A percentile compares a stretch with the other conserved stretches of the same genome.
Evolutionary conservation across 2,329 filamentous ascomycete species (phyloP).

Genomic region (Hymenotorrendiella dingleyae): DNA sequence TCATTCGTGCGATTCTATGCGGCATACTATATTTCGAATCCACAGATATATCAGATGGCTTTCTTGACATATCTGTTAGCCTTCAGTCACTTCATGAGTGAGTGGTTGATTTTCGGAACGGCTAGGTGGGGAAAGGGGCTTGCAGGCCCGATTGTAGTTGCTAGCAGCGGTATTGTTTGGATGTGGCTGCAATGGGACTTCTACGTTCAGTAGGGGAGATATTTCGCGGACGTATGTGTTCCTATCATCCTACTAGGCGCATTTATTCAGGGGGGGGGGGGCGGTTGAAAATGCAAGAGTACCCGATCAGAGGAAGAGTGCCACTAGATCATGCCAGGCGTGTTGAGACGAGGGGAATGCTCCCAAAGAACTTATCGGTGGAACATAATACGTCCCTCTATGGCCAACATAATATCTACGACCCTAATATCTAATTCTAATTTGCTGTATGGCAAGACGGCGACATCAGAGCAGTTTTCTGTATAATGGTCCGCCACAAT

Average conservation of each 20-base stretch:
- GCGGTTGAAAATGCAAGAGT: too few relatives aligned
- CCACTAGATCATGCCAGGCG: too few relatives aligned
- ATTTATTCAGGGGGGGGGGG: too few relatives aligned
- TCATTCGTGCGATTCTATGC: slow-evolving; percentile 58
- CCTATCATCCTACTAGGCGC: too few relatives aligned
- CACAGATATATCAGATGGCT: slow-evolving; percentile 55
- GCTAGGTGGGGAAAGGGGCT: slow-evolving; percentile 57
- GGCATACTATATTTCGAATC: slow-evolving; percentile 59
- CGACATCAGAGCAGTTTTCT: slow-evolving; percentile 45
- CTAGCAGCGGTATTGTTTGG: slow-evolving; percentile 47
- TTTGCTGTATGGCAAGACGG: neutral
- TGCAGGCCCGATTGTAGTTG: slow-evolving; percentile 48
- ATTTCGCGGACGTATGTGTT: too few relatives aligned
- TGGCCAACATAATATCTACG: too few relatives aligned
- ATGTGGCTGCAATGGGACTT: slow-evolving; percentile 62
- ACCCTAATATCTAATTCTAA: slow-evolving; percentile 12
- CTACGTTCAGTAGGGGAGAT: slow-evolving; percentile 48
- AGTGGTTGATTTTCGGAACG: slow-evolving; percentile 75
- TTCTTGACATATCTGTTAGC: slow-evolving; percentile 60
- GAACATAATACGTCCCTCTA: too few relatives aligned
- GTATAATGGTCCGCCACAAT: slow-evolving; percentile 78
- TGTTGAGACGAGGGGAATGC: too few relatives aligned
- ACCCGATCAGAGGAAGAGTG: neutral
- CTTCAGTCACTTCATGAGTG: slow-evolving; percentile 52
- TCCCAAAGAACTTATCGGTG: too few relatives aligned